Conservation (phyloP, 306 rosid genomes). For the Gastrolobium bilobum region DNA sequence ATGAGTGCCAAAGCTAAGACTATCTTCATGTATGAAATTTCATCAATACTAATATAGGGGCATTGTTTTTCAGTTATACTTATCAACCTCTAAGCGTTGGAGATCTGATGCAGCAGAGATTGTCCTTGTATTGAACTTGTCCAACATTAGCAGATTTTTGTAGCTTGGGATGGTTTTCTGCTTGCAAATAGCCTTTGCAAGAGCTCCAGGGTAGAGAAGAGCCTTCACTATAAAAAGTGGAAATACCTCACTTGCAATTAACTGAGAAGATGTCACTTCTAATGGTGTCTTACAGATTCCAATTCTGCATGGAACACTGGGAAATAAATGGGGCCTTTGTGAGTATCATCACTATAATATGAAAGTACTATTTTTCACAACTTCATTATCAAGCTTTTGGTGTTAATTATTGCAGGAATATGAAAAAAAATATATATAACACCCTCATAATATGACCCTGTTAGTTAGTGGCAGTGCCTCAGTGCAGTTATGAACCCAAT, state of each 20-base stretch:
- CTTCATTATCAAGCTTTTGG: conserved; percentile 14
- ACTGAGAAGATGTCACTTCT: conserved; percentile 78
- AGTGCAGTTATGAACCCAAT: conserved; percentile 24
- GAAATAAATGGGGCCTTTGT: conserved; percentile 26
- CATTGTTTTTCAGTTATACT: background rate
- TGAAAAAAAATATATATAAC: background rate
- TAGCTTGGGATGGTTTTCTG: conserved; percentile 56
- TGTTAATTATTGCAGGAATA: background rate
- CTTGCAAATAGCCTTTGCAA: conserved; percentile 62
- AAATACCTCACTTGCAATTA: conserved; percentile 64
- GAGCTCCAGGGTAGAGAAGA: conserved; percentile 81
- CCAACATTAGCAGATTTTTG: conserved; percentile 52
- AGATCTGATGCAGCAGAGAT: conserved; percentile 63
- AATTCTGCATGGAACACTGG: conserved; percentile 72
- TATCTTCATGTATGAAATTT: background rate
- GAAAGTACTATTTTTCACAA: background rate
- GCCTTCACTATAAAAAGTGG: conserved; percentile 66
- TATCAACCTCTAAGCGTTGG: conserved; percentile 78
- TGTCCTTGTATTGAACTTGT: conserved; percentile 52
- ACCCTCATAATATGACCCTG: background rate
- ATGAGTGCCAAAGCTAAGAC: conserved; percentile 29
- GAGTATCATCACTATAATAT: background rate
- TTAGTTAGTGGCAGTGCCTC: background rate
- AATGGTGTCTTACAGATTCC: conserved; percentile 76
- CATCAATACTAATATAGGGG: background rate